Conservation (phyloP, 257 asterid genomes). For the Rubia yunnanensis region DNA sequence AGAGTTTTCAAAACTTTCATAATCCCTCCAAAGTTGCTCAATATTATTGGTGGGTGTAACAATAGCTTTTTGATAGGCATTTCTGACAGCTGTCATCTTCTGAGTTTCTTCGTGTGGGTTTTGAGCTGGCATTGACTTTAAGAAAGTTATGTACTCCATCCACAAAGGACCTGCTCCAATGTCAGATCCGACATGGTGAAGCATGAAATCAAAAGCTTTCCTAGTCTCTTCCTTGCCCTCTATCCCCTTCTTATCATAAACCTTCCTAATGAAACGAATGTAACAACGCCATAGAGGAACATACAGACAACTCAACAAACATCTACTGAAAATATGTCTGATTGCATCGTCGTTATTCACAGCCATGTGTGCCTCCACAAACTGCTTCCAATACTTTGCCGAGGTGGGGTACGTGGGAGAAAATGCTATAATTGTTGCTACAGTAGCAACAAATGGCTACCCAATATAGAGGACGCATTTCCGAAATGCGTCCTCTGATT, state of each 20-base stretch:
- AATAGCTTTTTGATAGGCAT: slow-evolving; percentile 83
- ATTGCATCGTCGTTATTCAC: slow-evolving; percentile 82
- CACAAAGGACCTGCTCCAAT: slow-evolving; percentile 91
- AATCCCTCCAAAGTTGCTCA: slow-evolving; percentile 98
- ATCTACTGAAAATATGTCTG: slow-evolving; percentile 85
- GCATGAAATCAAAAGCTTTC: slow-evolving; percentile 95
- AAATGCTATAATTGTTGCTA: too few relatives aligned
- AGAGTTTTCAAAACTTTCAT: slow-evolving; percentile 90
- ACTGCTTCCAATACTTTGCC: slow-evolving; percentile 96
- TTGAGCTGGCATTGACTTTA: slow-evolving; percentile 82
- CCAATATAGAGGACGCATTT: too few relatives aligned
- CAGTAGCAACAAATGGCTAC: too few relatives aligned
- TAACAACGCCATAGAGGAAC: slow-evolving; percentile 98
- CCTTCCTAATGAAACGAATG: slow-evolving; percentile 80
- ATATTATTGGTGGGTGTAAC: slow-evolving; percentile 81
- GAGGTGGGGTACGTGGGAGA: slow-evolving; percentile 91
- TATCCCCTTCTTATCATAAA: slow-evolving; percentile 74
- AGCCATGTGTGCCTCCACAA: slow-evolving; percentile 86
- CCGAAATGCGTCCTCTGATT: too few relatives aligned
- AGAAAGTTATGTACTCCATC: slow-evolving; percentile 85
- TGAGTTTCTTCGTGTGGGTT: slow-evolving; percentile 68
- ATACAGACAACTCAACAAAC: slow-evolving; percentile 79
- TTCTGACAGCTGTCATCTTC: slow-evolving; percentile 75
- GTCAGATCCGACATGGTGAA: slow-evolving; percentile 81
- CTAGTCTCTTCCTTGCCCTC: slow-evolving; percentile 94